Conservation (phyloP, 1,284 basidiomycete genomes). For the Ceratobasidium sp. region DNA sequence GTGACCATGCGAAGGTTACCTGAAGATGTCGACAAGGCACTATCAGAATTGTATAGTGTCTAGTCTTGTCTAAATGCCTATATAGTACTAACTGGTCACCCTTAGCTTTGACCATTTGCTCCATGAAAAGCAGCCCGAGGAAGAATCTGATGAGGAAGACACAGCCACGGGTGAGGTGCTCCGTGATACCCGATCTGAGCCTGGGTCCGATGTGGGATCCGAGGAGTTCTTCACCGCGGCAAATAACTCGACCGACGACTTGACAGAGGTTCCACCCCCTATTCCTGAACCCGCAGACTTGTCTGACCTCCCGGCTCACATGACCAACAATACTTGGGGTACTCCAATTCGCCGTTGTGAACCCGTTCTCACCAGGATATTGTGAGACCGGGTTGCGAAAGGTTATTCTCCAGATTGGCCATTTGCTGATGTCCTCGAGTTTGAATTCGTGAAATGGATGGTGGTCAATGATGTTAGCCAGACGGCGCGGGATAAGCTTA, state of each 20-base stretch:
- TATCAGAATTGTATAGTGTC: constrained; percentile 11
- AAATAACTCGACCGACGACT: not conserved
- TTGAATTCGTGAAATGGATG: constrained; percentile 32
- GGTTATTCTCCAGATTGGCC: constrained; percentile 2
- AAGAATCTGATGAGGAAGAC: not conserved
- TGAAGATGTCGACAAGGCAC: not conserved
- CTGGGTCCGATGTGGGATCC: not conserved
- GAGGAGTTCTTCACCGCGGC: not conserved
- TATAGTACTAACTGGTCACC: not conserved
- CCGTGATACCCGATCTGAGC: not conserved
- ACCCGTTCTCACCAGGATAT: not conserved
- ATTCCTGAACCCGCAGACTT: not conserved
- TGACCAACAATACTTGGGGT: not conserved
- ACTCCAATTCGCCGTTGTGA: not conserved
- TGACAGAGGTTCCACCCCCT: not conserved
- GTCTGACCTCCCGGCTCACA: not conserved
- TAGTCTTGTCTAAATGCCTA: not conserved
- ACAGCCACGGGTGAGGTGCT: not conserved
- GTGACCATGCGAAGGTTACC: not conserved
- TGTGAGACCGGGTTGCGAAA: not conserved
- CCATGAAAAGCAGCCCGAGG: constrained; percentile 7
- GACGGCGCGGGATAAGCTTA: constrained; percentile 16
- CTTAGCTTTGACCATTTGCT: constrained; percentile 1
- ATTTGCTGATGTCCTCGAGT: constrained; percentile 24
- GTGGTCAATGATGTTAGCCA: constrained; percentile 1